A percentile compares a stretch with the other conserved stretches of the same genome.
phyloP scores from a whole-genome alignment of 257 asterid genomes.

The Jaltomata sinuosa region DNA sequence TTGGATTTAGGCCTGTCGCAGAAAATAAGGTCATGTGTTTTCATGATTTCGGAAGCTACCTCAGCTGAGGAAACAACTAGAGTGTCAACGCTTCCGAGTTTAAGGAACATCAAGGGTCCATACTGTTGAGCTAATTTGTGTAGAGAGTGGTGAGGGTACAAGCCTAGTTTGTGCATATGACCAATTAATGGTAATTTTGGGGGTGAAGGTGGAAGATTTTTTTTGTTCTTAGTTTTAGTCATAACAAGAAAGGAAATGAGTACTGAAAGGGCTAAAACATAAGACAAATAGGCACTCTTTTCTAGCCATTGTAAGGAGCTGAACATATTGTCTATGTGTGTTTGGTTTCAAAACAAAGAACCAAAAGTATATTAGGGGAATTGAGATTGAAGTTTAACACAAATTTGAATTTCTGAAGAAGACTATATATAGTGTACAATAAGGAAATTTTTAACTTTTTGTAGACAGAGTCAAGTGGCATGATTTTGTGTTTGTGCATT shows the following conservation, averaged over 20 bases:
- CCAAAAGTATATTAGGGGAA: not conserved
- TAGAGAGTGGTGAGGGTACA: conserved; percentile 31
- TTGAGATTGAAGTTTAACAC: not conserved
- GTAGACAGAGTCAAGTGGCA: not conserved
- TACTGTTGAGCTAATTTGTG: conserved; percentile 16
- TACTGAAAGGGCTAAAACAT: not conserved
- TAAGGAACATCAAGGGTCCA: conserved; percentile 42
- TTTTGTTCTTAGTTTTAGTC: not conserved
- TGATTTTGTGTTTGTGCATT: not conserved
- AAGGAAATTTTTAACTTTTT: not conserved
- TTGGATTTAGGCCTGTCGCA: conserved; percentile 27
- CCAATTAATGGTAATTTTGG: conserved; percentile 35
- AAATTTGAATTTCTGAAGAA: not conserved
- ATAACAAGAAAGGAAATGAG: conserved; percentile 6
- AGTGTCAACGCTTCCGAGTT: conserved; percentile 25
- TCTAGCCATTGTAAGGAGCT: not conserved
- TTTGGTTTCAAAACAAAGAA: not conserved
- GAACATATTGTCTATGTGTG: not conserved
- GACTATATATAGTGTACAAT: not conserved
- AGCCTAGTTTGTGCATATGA: conserved; percentile 33
- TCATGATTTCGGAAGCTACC: conserved; percentile 36
- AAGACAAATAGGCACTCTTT: not conserved
- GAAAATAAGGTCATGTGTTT: conserved; percentile 31
- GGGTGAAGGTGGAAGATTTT: conserved; percentile 35
- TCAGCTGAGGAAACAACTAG: conserved; percentile 36